phyloP scores from a whole-genome alignment of 2,329 filamentous ascomycete genomes.

The Sarocladium oryzae region DNA sequence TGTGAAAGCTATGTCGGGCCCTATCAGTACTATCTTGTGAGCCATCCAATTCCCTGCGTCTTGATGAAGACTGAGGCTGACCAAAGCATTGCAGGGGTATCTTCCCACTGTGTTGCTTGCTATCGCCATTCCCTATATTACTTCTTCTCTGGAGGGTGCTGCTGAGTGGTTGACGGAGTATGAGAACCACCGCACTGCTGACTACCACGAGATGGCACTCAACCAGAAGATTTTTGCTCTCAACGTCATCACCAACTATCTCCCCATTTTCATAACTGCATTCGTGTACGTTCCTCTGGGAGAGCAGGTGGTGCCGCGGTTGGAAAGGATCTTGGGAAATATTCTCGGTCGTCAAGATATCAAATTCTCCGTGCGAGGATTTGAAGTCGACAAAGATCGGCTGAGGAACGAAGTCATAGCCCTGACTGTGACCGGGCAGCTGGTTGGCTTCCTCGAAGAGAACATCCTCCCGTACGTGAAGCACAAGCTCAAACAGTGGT shows the following conservation, averaged over 20 bases:
- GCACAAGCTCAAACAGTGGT: slow-evolving; percentile 46
- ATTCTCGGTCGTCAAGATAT: slow-evolving; percentile 36
- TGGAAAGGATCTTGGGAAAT: slow-evolving; percentile 41
- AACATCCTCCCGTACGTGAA: slow-evolving; percentile 64
- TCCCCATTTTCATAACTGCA: slow-evolving; percentile 68
- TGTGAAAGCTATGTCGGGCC: slow-evolving; percentile 68
- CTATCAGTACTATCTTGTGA: slow-evolving; percentile 56
- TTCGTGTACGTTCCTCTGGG: slow-evolving; percentile 77
- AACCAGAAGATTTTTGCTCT: slow-evolving; percentile 71
- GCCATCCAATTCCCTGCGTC: slow-evolving; percentile 15
- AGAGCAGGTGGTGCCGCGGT: slow-evolving; percentile 57
- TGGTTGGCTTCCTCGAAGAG: slow-evolving; percentile 67
- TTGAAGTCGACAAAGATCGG: slow-evolving; percentile 58
- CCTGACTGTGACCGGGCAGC: slow-evolving; percentile 65
- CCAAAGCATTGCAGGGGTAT: slow-evolving; percentile 49
- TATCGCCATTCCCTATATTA: slow-evolving; percentile 58
- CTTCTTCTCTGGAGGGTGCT: slow-evolving; percentile 52
- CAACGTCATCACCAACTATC: slow-evolving; percentile 75
- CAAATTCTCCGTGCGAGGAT: slow-evolving; percentile 48
- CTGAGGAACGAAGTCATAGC: slow-evolving; percentile 70
- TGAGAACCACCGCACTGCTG: slow-evolving; percentile 70
- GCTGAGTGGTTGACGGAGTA: slow-evolving; percentile 60
- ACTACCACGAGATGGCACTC: slow-evolving; percentile 60
- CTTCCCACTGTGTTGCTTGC: slow-evolving; percentile 66
- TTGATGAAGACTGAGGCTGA: background rate